These are phyloP conservation scores for Amauroascus verrucosus DNA, from an alignment of 2,329 filamentous ascomycete species.

Conservation along the genomic window DNA sequence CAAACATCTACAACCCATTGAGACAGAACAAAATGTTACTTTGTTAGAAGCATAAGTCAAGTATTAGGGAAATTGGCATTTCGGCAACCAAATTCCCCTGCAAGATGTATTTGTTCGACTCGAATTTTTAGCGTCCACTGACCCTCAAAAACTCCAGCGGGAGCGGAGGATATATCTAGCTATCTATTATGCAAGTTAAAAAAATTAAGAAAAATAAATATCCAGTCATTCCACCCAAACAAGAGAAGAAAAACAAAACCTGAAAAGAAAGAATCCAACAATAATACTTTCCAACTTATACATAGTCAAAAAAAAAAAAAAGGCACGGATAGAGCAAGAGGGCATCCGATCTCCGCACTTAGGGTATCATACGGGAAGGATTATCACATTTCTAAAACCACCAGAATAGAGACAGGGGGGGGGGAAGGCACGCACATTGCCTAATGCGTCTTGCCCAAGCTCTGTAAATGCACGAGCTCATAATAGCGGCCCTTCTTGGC, in stretches of 20 bases:
- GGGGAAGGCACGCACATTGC: not conserved
- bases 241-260: too few species aligned
- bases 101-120: too few species aligned
- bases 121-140: too few species aligned
- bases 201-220: not conserved
- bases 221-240: not conserved
- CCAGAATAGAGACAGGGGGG: not conserved
- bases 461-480: slow-evolving; percentile 72
- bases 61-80: too few species aligned
- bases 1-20: too few species aligned
- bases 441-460: slow-evolving; percentile 41
- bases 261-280: not conserved
- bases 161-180: too few species aligned
- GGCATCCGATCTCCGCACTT: too few species aligned
- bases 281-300: not conserved
- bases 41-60: too few species aligned
- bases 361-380: not conserved
- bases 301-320: not conserved
- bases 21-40: too few species aligned
- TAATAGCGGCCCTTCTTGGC: slow-evolving; percentile 60
- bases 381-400: too few species aligned
- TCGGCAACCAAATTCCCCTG: too few species aligned
- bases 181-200: not conserved
- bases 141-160: too few species aligned
- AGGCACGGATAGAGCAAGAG: not conserved